Evolutionary conservation across 352 stramenopile species (phyloP).

Genomic region (Phytopythium cucurbitacearum): DNA sequence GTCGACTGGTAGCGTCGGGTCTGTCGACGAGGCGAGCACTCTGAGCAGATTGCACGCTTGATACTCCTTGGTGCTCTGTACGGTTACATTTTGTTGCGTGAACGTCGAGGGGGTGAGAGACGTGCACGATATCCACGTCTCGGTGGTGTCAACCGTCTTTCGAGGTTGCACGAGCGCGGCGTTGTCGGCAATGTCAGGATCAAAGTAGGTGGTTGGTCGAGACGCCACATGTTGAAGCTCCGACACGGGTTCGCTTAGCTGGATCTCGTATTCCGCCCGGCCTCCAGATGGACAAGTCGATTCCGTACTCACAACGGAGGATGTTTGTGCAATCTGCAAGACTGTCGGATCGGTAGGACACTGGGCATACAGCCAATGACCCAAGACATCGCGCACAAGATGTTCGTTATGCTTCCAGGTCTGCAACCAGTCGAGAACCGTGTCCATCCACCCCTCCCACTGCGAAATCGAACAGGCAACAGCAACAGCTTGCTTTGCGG

Average conservation of each 20-base stretch:
- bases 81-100: constrained; percentile 21
- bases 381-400: constrained; percentile 47
- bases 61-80: constrained; percentile 27
- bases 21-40: constrained; percentile 16
- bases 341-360: constrained; percentile 34
- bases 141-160: constrained; percentile 29
- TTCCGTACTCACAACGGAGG: constrained; percentile 9
- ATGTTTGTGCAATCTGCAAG: constrained; percentile 10
- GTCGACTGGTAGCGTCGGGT: constrained; percentile 16
- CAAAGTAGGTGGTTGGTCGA: constrained; percentile 41
- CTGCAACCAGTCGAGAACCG: constrained; percentile 45
- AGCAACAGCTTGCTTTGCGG: constrained; percentile 18
- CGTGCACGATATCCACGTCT: constrained; percentile 32
- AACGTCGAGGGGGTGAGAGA: constrained; percentile 10
- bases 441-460: constrained; percentile 61
- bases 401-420: constrained; percentile 52
- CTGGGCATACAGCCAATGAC: constrained; percentile 58
- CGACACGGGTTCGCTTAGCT: constrained; percentile 26
- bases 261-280: constrained; percentile 18
- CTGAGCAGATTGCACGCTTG: constrained; percentile 50
- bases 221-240: constrained; percentile 39
- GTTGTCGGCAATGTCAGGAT: constrained; percentile 35
- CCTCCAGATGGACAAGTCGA: constrained; percentile 19
- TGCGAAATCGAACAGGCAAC: constrained; percentile 12
- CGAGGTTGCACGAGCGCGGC: constrained; percentile 34